A percentile compares a stretch with the other conserved stretches of the same genome.
phyloP scores from a whole-genome alignment of 768 basidiomycete genomes.

The Amanita fuliginea region DNA sequence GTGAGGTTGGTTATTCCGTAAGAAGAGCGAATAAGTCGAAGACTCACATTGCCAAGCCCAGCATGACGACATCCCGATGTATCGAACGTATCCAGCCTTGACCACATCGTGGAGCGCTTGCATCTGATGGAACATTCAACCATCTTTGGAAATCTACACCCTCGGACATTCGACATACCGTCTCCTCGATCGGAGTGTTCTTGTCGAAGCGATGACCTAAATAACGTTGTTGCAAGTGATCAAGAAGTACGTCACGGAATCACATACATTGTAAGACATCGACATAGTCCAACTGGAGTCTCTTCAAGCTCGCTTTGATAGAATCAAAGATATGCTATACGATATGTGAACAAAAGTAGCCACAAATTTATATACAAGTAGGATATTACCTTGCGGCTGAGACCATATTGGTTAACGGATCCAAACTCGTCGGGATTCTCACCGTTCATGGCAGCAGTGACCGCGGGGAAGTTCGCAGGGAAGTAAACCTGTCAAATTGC shows the following conservation, averaged over 20 bases:
- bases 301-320: slow-evolving; percentile 23
- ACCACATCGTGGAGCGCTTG: slow-evolving; percentile 39
- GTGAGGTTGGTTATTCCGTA: too few species aligned
- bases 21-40: too few species aligned
- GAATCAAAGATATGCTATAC: slow-evolving; percentile 36
- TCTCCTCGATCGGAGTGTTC: too few species aligned
- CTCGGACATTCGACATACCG: too few species aligned
- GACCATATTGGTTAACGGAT: neutral
- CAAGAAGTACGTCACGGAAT: too few species aligned
- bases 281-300: slow-evolving; percentile 48
- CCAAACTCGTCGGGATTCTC: neutral
- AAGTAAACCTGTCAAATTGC: neutral
- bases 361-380: neutral
- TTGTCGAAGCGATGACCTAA: slow-evolving; percentile 8
- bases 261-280: slow-evolving; percentile 16
- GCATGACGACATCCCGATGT: too few species aligned
- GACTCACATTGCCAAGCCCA: too few species aligned
- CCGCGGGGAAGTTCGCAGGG: neutral
- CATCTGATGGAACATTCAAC: slow-evolving; percentile 19
- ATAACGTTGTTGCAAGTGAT: too few species aligned
- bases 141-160: neutral
- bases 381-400: neutral
- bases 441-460: neutral
- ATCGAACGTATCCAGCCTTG: neutral
- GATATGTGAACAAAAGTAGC: too few species aligned